Evolutionary conservation across 2,329 filamentous ascomycete species (phyloP), one percentile per base, ranked within the genome.

Genomic region (Penicillium hordei): DNA sequence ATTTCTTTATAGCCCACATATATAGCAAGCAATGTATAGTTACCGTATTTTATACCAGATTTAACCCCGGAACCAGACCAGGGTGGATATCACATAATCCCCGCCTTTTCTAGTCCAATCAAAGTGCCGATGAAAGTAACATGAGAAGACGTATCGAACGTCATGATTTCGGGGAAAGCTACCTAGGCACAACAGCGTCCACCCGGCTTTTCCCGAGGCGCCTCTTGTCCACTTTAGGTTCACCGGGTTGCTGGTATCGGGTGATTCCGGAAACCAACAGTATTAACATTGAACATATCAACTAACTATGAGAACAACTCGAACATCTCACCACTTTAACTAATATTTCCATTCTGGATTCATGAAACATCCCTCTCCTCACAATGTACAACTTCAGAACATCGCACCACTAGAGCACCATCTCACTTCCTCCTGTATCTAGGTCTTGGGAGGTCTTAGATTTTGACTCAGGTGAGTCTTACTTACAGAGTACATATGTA

Each of bases 221-320:
- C 8, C 34, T 48, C 65, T 66, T 71, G 68, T 63, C 69, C 65
- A 58, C 63, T 69, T 73, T 69, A 40, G 68, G 69, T 65, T 72
- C 70, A 73, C 70, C 70, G 70, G 52, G 50, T 45, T 50, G 36
- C 48, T 59, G 59, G 27, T 2, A 4, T 69, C 68, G 69, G 70
- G 56, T 27, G 44, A 60, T 60, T 46, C 33, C 62, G 68, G 67
- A 38, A 45, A 10, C 31, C 33, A 34, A 34, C 12, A 15, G 17
- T 17, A 33, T 33, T 33, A 12, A 33, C 29, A 27, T 27, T 7
- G 25, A 27, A 27, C 27, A 27, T 29, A 29, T 29, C 27, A 31
- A 31, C 29, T 31, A 27, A 23, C 21, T n/a, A 23, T 27, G 12
- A 33, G 31, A 33, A 15, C 31, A 33, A 33, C 31, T 33, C 31